Evolutionary conservation across 1,284 basidiomycete genomes (phyloP), one percentile per base, ranked within the genome.

Genomic region (Puccinia horiana): DNA sequence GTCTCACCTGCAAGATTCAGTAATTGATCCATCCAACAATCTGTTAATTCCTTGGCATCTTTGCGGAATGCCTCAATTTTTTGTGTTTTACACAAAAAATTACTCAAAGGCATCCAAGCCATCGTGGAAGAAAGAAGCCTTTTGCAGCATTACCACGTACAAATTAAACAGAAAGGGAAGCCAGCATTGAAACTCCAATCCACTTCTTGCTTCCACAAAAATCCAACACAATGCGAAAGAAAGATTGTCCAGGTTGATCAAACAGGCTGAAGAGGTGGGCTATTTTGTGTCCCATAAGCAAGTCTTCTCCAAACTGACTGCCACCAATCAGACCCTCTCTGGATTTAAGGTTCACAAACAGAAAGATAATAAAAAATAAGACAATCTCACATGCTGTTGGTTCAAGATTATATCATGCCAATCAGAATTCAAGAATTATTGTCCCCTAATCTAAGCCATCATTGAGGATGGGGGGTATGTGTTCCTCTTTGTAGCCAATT

Each of bases 1-100:
- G 47, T 11, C 44, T 12, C 18, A 32, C 3, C 20, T 77, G 40
- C 8, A 29, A 9, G 44, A 77, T 49, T 65, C 76, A 4, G 49
- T 77, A 12, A 77, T 77, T 23, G n/a, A n/a, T n/a, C 40, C 76
- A 12, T 47, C 35, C 61, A 52, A 77, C 32, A 29, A 77, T 35
- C 76, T 61, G 6, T 72, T 12, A 11, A 44, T 72, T 44, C 37
- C 37, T 9, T 8, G 3, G 14, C 14, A 72, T 20, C 35, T 44
- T 26, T 23, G 23, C 3, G 69, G 69, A 4, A 14, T 9, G 6
- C 69, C 69, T 29, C 69, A 72, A 72, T 26, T 3, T 4, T 35
- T 73, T 29, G 26, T 32, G 8, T 73, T n/a, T n/a, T 11, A 47
- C 44, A 14, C 2, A 35, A 35, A 40, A 29, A 35, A 26, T 20